phyloP scores from a whole-genome alignment of 306 rosid species.

The Dalbergia oliveri region DNA sequence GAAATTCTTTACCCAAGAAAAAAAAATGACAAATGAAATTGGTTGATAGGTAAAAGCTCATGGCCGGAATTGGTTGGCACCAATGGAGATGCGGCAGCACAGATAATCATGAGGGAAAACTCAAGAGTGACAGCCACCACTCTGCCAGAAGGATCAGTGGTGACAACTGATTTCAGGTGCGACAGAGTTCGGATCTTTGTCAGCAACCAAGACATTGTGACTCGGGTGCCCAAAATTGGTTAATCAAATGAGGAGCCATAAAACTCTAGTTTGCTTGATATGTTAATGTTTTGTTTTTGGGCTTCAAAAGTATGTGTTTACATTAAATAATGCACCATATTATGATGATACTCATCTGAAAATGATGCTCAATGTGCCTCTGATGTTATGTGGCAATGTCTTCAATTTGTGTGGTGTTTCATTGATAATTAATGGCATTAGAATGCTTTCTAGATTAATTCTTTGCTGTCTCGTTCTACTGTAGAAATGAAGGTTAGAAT shows the following conservation, averaged over 20 bases:
- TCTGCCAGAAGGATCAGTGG: slow-evolving; percentile 50
- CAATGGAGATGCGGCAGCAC: slow-evolving; percentile 51
- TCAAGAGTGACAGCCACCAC: slow-evolving; percentile 44
- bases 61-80: slow-evolving; percentile 69
- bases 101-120: slow-evolving; percentile 54
- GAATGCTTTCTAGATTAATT: not conserved
- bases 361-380: not conserved
- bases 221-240: slow-evolving; percentile 58
- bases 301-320: not conserved
- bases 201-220: slow-evolving; percentile 38
- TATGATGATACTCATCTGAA: not conserved
- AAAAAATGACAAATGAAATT: not conserved
- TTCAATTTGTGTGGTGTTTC: not conserved
- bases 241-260: not conserved
- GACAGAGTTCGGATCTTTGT: slow-evolving; percentile 69
- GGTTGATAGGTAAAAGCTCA: slow-evolving; percentile 56
- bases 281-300: not conserved
- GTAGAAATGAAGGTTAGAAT: not conserved
- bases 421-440: not conserved
- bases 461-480: not conserved
- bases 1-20: not conserved
- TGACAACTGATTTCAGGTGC: slow-evolving; percentile 54
- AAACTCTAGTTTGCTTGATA: not conserved
- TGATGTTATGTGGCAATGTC: not conserved
- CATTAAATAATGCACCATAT: not conserved